Evolutionary conservation across 192 early-diverging fungal genomes (phyloP), one percentile per base, ranked within the genome.

Genomic region (Umbelopsis sp.): DNA sequence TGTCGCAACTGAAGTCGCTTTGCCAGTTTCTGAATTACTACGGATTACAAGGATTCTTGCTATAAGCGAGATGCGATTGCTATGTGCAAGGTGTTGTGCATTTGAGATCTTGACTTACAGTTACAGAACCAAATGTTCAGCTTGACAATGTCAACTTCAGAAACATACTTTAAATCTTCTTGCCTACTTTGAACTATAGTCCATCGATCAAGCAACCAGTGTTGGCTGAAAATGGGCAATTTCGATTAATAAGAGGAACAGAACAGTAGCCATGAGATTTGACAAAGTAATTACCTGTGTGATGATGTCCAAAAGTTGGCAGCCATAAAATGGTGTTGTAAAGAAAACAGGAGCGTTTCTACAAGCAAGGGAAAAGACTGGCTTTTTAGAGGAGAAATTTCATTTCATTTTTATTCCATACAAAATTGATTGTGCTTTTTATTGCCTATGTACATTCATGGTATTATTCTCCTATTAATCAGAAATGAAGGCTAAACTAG

Each of bases 21-120:
- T 25, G 91, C 93, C 51, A 95, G 78, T 53, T 86, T 88, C 69
- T 87, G 80, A 65, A 94, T 94, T 45, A 95, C 94, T 95, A 82
- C 20, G 16, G 38, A 41, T 41, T 41, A 65, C 20, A 70, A 10
- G 51, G 2, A 41, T 41, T 29, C 21, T 26, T 17, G 44, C 66
- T 45, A 36, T 51, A 66, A 56, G 34, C 45, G 54, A 45, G 22
- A 59, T 38, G 24, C 45, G 20, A 59, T 49, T 41, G 38, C 0
- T 41, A 6, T 5, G 12, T 41, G 8, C 38, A 11, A 11, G 38
- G 38, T 41, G 5, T 6, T 41, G 8, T 41, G 38, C 38, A 41
- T 11, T 1, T 11, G 7, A 0, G 12, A 4, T 41, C 38, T 11
- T 11, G 14, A 66, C 80, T 56, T 84, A 92, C 90, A 70, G 52